Conservation (phyloP, 139 green algal genomes). For the Chlamydomonas incerta region DNA sequence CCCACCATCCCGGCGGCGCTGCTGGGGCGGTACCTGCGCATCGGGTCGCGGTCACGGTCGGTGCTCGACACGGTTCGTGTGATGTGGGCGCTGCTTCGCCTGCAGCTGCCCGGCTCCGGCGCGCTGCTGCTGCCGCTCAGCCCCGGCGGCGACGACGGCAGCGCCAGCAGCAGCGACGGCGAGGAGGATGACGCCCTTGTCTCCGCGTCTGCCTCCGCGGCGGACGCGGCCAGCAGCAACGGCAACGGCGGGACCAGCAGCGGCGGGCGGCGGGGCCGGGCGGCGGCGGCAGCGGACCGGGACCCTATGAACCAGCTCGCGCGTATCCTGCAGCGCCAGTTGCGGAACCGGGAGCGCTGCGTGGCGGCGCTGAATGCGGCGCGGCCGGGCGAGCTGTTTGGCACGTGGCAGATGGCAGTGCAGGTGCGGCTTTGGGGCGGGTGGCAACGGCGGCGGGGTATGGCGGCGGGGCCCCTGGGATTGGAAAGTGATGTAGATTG, state of each 20-base stretch:
- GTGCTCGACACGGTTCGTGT: slow-evolving; percentile 21
- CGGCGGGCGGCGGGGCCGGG: neutral
- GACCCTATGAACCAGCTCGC: slow-evolving; percentile 1
- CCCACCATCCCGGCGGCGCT: neutral
- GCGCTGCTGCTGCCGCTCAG: neutral
- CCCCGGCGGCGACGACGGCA: neutral
- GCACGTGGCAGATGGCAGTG: neutral
- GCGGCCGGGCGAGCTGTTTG: neutral
- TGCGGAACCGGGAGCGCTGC: slow-evolving; percentile 3
- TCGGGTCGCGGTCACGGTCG: slow-evolving; percentile 5
- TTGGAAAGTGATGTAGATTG: too few species aligned
- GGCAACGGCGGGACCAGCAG: neutral
- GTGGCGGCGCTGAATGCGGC: neutral
- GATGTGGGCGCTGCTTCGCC: slow-evolving; percentile 31
- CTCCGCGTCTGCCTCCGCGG: neutral
- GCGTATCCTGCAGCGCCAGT: neutral
- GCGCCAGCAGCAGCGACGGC: too few species aligned
- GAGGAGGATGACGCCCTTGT: neutral
- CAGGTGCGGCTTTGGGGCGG: neutral
- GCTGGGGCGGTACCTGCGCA: slow-evolving; percentile 20
- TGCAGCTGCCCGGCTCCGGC: slow-evolving; percentile 21
- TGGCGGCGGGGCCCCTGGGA: too few species aligned
- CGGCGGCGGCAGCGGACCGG: too few species aligned
- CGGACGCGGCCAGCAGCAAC: neutral
- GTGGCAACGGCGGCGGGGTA: too few species aligned